Evolutionary conservation across 176 grass and related monocot species (phyloP).

Genomic region (Aegilops speltoides): DNA sequence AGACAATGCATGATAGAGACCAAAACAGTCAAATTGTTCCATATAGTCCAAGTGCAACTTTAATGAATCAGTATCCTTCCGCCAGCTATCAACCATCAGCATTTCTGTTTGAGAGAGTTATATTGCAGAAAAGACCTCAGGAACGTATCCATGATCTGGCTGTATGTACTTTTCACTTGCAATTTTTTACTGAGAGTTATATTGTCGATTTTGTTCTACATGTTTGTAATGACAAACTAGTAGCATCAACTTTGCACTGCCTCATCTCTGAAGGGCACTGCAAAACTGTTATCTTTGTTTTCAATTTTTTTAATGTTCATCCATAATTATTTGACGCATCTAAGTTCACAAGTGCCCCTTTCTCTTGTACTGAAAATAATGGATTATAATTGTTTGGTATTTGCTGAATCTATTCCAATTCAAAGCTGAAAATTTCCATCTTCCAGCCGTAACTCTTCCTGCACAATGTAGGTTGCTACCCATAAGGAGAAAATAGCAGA

Average conservation of each 20-base stretch:
- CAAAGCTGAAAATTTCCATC: slow-evolving; percentile 4
- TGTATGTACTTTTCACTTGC: slow-evolving; percentile 35
- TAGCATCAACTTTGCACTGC: not conserved
- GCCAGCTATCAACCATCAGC: slow-evolving; percentile 53
- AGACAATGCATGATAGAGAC: slow-evolving; percentile 34
- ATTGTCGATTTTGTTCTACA: slow-evolving; percentile 11
- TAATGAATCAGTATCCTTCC: slow-evolving; percentile 34
- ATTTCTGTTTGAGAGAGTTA: slow-evolving; percentile 70
- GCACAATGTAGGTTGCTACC: slow-evolving; percentile 58
- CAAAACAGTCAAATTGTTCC: slow-evolving; percentile 50
- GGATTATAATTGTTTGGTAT: slow-evolving; percentile 10
- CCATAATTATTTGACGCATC: not conserved
- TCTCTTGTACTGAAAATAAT: not conserved
- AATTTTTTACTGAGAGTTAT: not conserved
- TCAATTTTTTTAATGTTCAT: not conserved
- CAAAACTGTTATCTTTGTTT: slow-evolving; percentile 4
- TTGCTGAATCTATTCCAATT: slow-evolving; percentile 2
- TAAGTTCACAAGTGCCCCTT: not conserved
- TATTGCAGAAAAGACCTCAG: slow-evolving; percentile 65
- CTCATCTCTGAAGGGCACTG: not conserved
- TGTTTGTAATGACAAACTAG: not conserved
- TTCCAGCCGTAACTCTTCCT: slow-evolving; percentile 29
- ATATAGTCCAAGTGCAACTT: slow-evolving; percentile 36
- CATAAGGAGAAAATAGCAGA: slow-evolving; percentile 51
- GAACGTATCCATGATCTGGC: slow-evolving; percentile 57